phyloP scores from a whole-genome alignment of 495 filamentous ascomycete genomes.

The Aspergillus nanangensis region DNA sequence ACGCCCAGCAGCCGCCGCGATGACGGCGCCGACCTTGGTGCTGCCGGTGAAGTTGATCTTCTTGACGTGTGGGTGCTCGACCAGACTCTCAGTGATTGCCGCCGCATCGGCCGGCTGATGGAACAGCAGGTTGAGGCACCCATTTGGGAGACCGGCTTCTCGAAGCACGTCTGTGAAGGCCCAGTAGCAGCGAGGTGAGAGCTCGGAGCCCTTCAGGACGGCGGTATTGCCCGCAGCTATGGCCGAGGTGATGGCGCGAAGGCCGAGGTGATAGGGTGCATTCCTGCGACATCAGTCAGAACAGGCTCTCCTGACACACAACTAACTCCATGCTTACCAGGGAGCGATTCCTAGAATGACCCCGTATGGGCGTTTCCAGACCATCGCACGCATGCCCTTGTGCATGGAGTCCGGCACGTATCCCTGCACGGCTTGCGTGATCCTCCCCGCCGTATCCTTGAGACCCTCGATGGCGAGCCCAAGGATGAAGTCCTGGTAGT shows the following conservation, averaged over 20 bases:
- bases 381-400: not conserved
- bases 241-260: not conserved
- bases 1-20: constrained; percentile 33
- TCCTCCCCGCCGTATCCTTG: not conserved
- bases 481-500: not conserved
- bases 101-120: constrained; percentile 34
- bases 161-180: constrained; percentile 49
- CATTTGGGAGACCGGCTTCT: constrained; percentile 59
- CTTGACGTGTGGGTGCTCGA: constrained; percentile 37
- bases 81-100: constrained; percentile 33
- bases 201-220: constrained; percentile 10
- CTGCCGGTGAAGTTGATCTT: constrained; percentile 51
- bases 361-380: not conserved
- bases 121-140: constrained; percentile 41
- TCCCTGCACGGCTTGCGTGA: not conserved
- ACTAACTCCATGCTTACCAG: not conserved
- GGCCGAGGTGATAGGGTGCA: not conserved
- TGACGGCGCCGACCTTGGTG: constrained; percentile 38
- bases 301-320: too few relatives aligned
- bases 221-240: constrained; percentile 2
- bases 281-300: too few relatives aligned
- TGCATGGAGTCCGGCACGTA: not conserved
- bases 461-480: not conserved
- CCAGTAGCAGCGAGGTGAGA: constrained; percentile 6
- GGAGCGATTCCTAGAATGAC: not conserved